Percentiles rank a stretch among this genome's conserved stretches.
Evolutionary conservation across 108 stramenopile genomes (phyloP).

Genomic region (Schizochytrium sp.): DNA sequence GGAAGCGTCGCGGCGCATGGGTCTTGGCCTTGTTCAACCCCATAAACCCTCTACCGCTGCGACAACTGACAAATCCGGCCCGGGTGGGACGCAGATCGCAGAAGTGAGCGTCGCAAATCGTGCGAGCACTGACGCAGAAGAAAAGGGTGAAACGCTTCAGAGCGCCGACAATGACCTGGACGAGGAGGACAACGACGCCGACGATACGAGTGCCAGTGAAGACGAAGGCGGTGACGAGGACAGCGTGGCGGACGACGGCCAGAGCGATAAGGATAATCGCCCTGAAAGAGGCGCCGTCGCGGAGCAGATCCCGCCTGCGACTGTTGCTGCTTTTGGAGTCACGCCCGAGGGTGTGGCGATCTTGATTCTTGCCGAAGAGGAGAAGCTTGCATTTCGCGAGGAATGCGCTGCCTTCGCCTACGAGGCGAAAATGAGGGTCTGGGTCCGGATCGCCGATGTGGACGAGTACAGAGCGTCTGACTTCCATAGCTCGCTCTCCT

Average conservation of each 20-base stretch:
- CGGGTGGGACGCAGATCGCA: too few relatives aligned
- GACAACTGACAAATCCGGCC: too few relatives aligned
- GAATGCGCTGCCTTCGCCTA: not conserved
- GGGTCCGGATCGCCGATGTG: not conserved
- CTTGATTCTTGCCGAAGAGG: not conserved
- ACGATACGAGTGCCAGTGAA: not conserved
- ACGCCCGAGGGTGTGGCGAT: not conserved
- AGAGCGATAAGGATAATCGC: not conserved
- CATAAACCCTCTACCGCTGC: too few relatives aligned
- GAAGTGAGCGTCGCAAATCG: not conserved
- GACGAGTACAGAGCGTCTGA: not conserved
- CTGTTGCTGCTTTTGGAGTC: not conserved
- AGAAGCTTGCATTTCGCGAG: not conserved
- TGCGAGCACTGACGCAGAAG: not conserved
- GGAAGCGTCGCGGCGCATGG: not conserved
- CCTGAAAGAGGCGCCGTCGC: not conserved
- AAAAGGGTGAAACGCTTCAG: not conserved
- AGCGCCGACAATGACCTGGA: not conserved
- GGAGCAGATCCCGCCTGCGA: not conserved
- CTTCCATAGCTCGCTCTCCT: not conserved
- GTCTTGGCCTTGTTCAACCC: not conserved
- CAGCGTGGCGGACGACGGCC: not conserved
- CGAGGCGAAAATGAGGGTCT: not conserved
- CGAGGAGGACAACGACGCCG: not conserved
- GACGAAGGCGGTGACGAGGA: not conserved